Base-by-base conservation (phyloP, 2,329 filamentous ascomycete genomes). In the Beauveria sp. region DNA sequence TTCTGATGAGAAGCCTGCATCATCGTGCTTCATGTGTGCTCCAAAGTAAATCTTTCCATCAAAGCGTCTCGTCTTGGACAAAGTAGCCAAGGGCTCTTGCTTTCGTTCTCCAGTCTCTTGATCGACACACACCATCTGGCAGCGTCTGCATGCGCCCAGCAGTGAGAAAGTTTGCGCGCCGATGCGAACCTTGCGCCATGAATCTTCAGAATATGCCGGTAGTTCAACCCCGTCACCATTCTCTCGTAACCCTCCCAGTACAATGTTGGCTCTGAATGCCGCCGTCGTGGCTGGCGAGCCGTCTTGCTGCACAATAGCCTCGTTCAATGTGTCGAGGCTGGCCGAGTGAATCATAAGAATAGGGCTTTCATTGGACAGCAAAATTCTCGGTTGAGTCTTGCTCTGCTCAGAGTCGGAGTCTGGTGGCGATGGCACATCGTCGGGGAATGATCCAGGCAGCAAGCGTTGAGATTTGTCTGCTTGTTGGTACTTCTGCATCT, bases 81-180 rank as follows among this genome's bases (percentile, higher is more conserved):
- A 76, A 1, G 92, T 97, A 3, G 89, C 84, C 70, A 95, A 96
- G 0, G 95, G 95, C 73, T 98, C 95, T 65, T 91, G 86, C 65
- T 87, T 85, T 72, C 86, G 89, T 65, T 86, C 81, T 0, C 87
- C 92, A 14, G 88, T 96, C 52, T 86, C 79, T 72, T 97, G 95
- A 69, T 99, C 88, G 51, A 98, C 85, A 71, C 93, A 97, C 10
- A 99, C 88, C 93, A 99, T 98, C 72, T 96, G 92, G 68, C 95
- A 99, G 63, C 95, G 80, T 64, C 91, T 84, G 69, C 95, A 99
- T 3, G 89, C 84, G 0, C 93, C 93, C 5, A 98, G 76, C 69
- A 96, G 84, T 64, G 88, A 80, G 68, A 91, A 89, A 10, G 75
- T 73, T 63, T 87, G 80, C 2, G 73, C 67, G 1, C 88, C 89